phyloP scores from a whole-genome alignment of 2,329 filamentous ascomycete genomes.

The Zymoseptoria passerinii region DNA sequence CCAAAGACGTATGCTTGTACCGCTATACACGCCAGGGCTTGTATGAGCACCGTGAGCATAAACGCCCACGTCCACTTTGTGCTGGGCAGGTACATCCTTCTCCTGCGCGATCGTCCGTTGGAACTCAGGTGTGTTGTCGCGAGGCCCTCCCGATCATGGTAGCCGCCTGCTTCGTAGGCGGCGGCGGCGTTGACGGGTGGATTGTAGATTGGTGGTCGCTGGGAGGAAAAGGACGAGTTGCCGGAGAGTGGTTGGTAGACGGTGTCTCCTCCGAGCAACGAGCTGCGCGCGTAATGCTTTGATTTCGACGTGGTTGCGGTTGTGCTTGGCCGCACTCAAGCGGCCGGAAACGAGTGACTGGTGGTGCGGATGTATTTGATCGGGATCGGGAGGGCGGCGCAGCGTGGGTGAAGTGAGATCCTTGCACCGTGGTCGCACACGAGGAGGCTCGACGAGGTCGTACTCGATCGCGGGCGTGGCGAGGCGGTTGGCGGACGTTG shows the following conservation, averaged over 20 bases:
- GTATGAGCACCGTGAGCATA: constrained; percentile 61
- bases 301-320: constrained; percentile 38
- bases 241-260: constrained; percentile 43
- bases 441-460: not conserved
- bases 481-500: not conserved
- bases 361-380: not conserved
- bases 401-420: not conserved
- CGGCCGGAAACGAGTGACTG: constrained; percentile 11
- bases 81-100: constrained; percentile 66
- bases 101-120: constrained; percentile 27
- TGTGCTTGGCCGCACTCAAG: constrained; percentile 18
- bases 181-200: constrained; percentile 13
- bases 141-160: constrained; percentile 46
- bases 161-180: constrained; percentile 37
- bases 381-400: not conserved
- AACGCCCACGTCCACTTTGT: constrained; percentile 86
- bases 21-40: constrained; percentile 70
- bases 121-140: constrained; percentile 27
- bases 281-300: constrained; percentile 49
- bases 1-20: constrained; percentile 90
- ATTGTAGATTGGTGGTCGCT: constrained; percentile 19
- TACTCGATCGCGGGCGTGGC: not conserved
- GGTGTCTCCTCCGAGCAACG: constrained; percentile 45
- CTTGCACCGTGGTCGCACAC: not conserved
- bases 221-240: constrained; percentile 20